Percentiles rank a stretch among this genome's conserved stretches.
Evolutionary conservation across 805 yeast genomes (phyloP).

Genomic region (Metschnikowia borealis): DNA sequence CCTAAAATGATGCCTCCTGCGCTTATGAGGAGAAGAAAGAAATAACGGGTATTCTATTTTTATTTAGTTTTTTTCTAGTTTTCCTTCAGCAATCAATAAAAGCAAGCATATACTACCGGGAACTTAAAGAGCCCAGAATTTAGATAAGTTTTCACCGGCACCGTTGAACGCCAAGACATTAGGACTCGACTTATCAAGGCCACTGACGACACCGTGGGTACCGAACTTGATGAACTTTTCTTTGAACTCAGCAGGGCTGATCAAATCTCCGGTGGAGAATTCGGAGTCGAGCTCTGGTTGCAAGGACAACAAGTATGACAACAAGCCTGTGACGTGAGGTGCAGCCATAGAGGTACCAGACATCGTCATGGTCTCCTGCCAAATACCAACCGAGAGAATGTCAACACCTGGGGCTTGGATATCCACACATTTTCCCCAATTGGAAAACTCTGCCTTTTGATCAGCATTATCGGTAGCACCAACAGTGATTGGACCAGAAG

Average conservation of each 20-base stretch:
- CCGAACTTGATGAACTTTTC: slow-evolving; percentile 42
- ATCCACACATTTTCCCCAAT: slow-evolving; percentile 94
- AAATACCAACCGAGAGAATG: slow-evolving; percentile 50
- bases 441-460: slow-evolving; percentile 90
- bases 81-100: neutral
- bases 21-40: slow-evolving; percentile 13
- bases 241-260: slow-evolving; percentile 40
- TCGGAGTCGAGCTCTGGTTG: slow-evolving; percentile 18
- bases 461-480: slow-evolving; percentile 92
- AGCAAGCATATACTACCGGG: neutral
- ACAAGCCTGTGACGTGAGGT: slow-evolving; percentile 68
- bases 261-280: slow-evolving; percentile 40
- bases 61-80: neutral
- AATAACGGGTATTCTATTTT: neutral
- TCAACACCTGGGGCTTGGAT: slow-evolving; percentile 95
- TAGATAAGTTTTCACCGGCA: slow-evolving; percentile 15
- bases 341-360: slow-evolving; percentile 85
- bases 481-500: slow-evolving; percentile 80
- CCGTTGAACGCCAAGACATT: slow-evolving; percentile 48
- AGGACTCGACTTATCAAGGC: slow-evolving; percentile 53
- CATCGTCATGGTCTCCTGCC: slow-evolving; percentile 21
- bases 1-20: slow-evolving; percentile 17
- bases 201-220: slow-evolving; percentile 44
- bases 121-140: slow-evolving; percentile 14
- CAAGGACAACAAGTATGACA: slow-evolving; percentile 45